A percentile compares a stretch with the other conserved stretches of the same genome.
Conservation (phyloP, 768 basidiomycete species). For the Hericium rajendrae region DNA sequence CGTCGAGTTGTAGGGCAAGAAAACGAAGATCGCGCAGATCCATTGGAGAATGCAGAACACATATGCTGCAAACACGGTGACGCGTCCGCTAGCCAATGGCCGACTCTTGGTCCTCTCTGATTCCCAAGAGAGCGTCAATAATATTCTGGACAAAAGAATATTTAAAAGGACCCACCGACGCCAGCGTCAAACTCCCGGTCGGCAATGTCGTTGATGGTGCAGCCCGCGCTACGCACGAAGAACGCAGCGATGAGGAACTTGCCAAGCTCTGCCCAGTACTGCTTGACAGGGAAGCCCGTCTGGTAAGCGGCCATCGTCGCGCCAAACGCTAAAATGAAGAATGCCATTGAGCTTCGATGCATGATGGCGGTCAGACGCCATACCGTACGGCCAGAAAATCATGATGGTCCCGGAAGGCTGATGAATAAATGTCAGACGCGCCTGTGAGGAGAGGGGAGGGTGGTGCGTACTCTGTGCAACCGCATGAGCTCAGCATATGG, state of each 20-base stretch:
- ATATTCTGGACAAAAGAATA: neutral
- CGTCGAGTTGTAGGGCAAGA: neutral
- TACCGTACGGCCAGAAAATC: conserved; percentile 3
- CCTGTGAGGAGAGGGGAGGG: neutral
- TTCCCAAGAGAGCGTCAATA: neutral
- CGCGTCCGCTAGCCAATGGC: neutral
- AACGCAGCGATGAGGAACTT: neutral
- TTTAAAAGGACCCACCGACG: neutral
- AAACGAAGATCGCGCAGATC: neutral
- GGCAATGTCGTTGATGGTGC: neutral
- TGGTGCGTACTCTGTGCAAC: neutral
- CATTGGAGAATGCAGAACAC: neutral
- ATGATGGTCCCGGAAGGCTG: neutral
- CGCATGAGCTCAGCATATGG: neutral
- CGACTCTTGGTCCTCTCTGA: neutral
- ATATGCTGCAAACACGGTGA: neutral
- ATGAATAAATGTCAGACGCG: neutral
- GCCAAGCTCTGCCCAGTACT: neutral
- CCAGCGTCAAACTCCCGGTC: conserved; percentile 1
- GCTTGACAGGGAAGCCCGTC: neutral
- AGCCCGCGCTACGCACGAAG: neutral
- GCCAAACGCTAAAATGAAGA: neutral
- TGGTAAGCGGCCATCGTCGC: neutral
- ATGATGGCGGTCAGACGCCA: neutral
- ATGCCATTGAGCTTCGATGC: neutral